These are phyloP conservation scores for Claviceps monticola DNA, from an alignment of 2,329 filamentous ascomycete species.

Conservation along the genomic window DNA sequence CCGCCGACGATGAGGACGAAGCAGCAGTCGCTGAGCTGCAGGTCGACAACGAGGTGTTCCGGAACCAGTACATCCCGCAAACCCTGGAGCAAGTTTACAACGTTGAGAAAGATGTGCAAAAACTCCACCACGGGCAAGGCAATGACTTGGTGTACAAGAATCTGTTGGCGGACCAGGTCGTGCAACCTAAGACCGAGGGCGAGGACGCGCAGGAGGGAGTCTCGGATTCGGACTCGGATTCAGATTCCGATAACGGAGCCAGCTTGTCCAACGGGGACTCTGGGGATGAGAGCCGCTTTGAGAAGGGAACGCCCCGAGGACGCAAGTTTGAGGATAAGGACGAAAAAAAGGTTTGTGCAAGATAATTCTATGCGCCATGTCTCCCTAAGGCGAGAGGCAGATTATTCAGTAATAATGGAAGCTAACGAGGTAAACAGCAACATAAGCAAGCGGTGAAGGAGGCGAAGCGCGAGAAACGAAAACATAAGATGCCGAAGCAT, in stretches of 20 bases:
- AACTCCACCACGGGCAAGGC: conserved; percentile 58
- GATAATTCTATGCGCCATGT: too few relatives aligned
- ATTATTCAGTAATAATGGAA: not conserved
- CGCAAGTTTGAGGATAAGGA: conserved; percentile 88
- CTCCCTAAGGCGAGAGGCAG: too few relatives aligned
- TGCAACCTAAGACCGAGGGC: conserved; percentile 23
- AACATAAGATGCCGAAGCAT: conserved; percentile 93
- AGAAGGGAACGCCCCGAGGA: conserved; percentile 58
- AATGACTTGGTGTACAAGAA: conserved; percentile 74
- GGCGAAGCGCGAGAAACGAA: conserved; percentile 83
- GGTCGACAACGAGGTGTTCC: conserved; percentile 82
- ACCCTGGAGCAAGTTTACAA: conserved; percentile 94
- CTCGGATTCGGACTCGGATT: conserved; percentile 25
- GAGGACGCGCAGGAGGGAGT: conserved; percentile 27
- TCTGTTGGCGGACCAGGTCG: conserved; percentile 59
- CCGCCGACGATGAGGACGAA: conserved; percentile 35
- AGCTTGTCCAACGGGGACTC: conserved; percentile 29
- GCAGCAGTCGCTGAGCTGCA: conserved; percentile 41
- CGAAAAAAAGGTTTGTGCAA: conserved; percentile 51
- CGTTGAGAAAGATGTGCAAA: conserved; percentile 77
- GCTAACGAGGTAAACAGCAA: conserved; percentile 17
- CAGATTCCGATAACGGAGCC: conserved; percentile 36
- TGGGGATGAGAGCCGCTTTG: conserved; percentile 40
- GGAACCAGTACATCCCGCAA: conserved; percentile 92
- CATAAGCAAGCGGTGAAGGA: conserved; percentile 92